Conservation (phyloP, 2,329 filamentous ascomycete genomes). For the Piedraia hortae region DNA sequence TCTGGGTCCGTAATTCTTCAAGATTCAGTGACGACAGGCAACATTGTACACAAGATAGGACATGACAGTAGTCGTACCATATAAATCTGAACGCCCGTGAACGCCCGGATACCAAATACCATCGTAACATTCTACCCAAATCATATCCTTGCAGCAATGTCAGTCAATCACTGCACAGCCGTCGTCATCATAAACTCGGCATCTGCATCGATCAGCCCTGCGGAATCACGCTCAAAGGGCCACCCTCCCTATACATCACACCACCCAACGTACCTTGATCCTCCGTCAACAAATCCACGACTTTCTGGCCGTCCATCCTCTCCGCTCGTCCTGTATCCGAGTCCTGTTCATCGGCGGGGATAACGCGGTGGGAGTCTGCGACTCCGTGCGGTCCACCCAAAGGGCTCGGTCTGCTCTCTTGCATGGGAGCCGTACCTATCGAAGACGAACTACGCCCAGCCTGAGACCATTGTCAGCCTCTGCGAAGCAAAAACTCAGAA, state of each 20-base stretch:
- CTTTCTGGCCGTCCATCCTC: conserved; percentile 11
- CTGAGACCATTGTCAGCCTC: background rate
- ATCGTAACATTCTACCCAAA: no score
- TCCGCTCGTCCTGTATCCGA: conserved; percentile 3
- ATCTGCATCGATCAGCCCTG: conserved; percentile 3
- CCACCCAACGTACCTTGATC: conserved; percentile 1
- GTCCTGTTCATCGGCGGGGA: conserved; percentile 1
- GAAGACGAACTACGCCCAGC: conserved; percentile 2
- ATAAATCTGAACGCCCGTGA: no score
- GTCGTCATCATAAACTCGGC: conserved; percentile 8
- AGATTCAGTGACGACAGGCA: no score
- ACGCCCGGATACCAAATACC: no score
- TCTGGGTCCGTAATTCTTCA: no score
- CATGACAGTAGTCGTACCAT: no score
- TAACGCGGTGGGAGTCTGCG: conserved; percentile 8
- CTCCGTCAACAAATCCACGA: conserved; percentile 10
- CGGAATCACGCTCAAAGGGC: conserved; percentile 1
- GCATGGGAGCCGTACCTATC: conserved; percentile 2
- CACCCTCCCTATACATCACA: conserved; percentile 4
- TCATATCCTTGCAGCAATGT: no score
- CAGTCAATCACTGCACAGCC: no score
- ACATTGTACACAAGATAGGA: no score
- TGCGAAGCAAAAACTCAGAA: background rate
- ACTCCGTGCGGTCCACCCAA: conserved; percentile 5
- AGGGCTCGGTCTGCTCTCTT: conserved; percentile 7